Conservation (phyloP, 495 filamentous ascomycete genomes). For the Hypoxylon fragiforme region DNA sequence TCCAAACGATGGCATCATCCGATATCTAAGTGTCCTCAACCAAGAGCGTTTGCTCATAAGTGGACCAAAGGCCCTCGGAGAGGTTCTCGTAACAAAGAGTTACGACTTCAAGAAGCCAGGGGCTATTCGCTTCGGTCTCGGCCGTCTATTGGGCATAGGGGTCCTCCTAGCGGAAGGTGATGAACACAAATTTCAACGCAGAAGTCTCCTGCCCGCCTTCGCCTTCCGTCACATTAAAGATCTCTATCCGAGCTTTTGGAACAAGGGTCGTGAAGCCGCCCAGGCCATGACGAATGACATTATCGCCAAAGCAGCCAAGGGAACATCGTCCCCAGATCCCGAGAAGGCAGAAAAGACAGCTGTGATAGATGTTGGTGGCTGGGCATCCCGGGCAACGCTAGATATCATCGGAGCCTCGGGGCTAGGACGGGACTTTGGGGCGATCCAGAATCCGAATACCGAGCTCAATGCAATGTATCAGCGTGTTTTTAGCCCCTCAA, state of each 20-base stretch:
- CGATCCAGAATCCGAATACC: constrained; percentile 65
- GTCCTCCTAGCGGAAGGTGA: constrained; percentile 84
- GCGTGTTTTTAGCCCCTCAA: constrained; percentile 54
- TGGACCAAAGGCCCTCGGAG: constrained; percentile 65
- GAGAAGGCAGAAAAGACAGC: constrained; percentile 47
- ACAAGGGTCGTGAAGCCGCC: constrained; percentile 58
- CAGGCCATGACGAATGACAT: constrained; percentile 50
- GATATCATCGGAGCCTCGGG: constrained; percentile 87
- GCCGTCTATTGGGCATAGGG: constrained; percentile 71
- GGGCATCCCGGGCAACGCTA: constrained; percentile 74
- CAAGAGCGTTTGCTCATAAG: constrained; percentile 69
- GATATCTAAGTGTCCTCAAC: constrained; percentile 71
- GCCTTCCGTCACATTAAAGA: constrained; percentile 83
- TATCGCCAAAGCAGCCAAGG: constrained; percentile 35
- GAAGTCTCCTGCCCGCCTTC: constrained; percentile 82
- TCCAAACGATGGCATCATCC: constrained; percentile 86
- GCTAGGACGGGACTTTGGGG: constrained; percentile 77
- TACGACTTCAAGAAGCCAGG: constrained; percentile 81
- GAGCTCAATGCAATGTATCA: constrained; percentile 70
- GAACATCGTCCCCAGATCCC: constrained; percentile 43
- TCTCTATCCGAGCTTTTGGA: constrained; percentile 83
- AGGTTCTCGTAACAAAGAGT: constrained; percentile 68
- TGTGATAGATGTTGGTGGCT: constrained; percentile 68
- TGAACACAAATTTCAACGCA: constrained; percentile 80
- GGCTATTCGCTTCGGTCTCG: constrained; percentile 57